Evolutionary conservation across 2,329 filamentous ascomycete species (phyloP), one percentile per base, ranked within the genome.

Genomic region (Alternaria alternata): DNA sequence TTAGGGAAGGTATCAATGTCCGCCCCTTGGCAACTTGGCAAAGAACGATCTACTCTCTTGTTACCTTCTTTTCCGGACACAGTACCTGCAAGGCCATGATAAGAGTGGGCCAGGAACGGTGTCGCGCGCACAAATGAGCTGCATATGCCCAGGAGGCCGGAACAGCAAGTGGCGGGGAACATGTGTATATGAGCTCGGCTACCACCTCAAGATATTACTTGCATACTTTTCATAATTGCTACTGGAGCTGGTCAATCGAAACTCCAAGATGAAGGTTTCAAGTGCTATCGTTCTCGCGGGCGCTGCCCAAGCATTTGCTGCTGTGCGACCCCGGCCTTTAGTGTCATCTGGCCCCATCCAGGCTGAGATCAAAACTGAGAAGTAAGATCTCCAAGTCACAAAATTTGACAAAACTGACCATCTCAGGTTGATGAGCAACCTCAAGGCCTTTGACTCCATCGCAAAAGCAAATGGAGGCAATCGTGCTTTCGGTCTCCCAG

Each of bases 401-500:
- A 24, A 20, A 11, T 20, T n/a, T 7, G 41, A 51, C 22, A 14
- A n/a, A 41, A 41, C 12, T 48, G 16, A 44, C 34, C 24, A 48
- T 48, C 4, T 24, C 39, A 87, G 86, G 22, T 77, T 89, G 20
- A 80, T 84, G 72, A 79, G 81, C 55, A 85, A 85, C 46, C 82
- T 89, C n/a, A 79, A 81, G 68, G 80, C 83, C 58, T 78, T 89
- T 6, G 80, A 88, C 69, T 75, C 81, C 43, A 88, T 88, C 54
- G 86, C 81, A 12, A 76, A 75, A 30, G 79, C 82, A 52, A 85
- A 89, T 66, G 85, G 84, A 39, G 86, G 86, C 16, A 88, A 87
- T 73, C 81, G 87, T 51, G 87, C 87, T 5, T 88, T 87, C 59
- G 87, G 87, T 14, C 77, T 85, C 9, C 85, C 86, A 1, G 87